Percentiles rank a stretch among this genome's conserved stretches.
phyloP scores from a whole-genome alignment of 495 filamentous ascomycete genomes.

The Lepraria neglecta region DNA sequence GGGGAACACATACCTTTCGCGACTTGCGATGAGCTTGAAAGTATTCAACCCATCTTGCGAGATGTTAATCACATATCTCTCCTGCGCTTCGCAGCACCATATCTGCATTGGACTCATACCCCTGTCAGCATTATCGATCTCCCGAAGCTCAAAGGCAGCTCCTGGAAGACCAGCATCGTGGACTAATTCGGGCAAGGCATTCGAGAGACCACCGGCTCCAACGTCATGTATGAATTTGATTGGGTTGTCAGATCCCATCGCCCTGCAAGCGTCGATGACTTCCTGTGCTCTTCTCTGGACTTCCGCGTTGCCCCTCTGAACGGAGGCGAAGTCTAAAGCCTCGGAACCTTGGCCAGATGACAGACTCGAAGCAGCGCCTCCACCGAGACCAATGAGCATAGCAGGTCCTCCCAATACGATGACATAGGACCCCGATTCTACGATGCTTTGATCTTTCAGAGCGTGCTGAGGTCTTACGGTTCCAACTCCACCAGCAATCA shows the following conservation, averaged over 20 bases:
- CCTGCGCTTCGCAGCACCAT: slow-evolving; percentile 93
- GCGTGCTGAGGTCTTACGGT: slow-evolving; percentile 94
- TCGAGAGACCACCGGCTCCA: slow-evolving; percentile 88
- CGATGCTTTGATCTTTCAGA: slow-evolving; percentile 68
- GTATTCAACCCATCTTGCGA: slow-evolving; percentile 70
- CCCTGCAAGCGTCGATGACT: slow-evolving; percentile 89
- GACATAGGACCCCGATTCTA: slow-evolving; percentile 75
- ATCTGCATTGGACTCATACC: slow-evolving; percentile 60
- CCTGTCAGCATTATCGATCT: slow-evolving; percentile 81
- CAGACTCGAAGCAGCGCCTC: slow-evolving; percentile 88
- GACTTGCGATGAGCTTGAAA: slow-evolving; percentile 73
- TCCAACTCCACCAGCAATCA: slow-evolving; percentile 94
- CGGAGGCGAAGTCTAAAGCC: slow-evolving; percentile 90
- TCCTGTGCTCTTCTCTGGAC: slow-evolving; percentile 91
- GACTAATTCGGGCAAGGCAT: slow-evolving; percentile 86
- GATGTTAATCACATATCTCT: slow-evolving; percentile 85
- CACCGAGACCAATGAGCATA: slow-evolving; percentile 95
- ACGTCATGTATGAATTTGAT: slow-evolving; percentile 97
- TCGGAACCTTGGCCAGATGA: slow-evolving; percentile 81
- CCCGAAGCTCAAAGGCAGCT: slow-evolving; percentile 82
- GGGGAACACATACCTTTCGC: slow-evolving; percentile 52
- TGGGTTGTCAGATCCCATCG: slow-evolving; percentile 74
- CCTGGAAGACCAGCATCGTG: slow-evolving; percentile 77
- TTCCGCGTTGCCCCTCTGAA: slow-evolving; percentile 90
- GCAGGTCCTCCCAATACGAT: slow-evolving; percentile 92